A percentile compares a stretch with the other conserved stretches of the same genome.
These are phyloP conservation scores for Choiromyces venosus DNA, from an alignment of 495 filamentous ascomycete genomes.

Conservation along the genomic window DNA sequence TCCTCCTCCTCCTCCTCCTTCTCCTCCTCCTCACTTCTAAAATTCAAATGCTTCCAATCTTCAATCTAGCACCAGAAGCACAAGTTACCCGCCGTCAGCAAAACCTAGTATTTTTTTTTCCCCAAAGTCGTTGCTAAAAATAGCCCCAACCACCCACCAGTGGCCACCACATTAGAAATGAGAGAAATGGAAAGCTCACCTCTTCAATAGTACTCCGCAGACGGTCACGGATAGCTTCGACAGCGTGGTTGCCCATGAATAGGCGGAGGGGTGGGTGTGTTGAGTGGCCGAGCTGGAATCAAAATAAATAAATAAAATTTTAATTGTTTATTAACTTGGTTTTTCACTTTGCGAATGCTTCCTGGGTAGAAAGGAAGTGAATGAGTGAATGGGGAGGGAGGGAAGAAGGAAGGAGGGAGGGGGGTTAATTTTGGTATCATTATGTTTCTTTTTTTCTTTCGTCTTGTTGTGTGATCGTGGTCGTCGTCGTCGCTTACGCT, in stretches of 20 bases:
- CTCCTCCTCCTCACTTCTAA: constrained; percentile 45
- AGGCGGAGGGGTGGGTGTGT: constrained; percentile 79
- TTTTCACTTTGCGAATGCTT: too few relatives aligned
- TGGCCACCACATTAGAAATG: neutral
- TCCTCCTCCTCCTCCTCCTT: constrained; percentile 12
- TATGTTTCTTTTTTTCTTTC: neutral
- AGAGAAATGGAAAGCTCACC: constrained; percentile 45
- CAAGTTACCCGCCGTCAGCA: neutral
- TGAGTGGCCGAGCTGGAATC: constrained; percentile 66
- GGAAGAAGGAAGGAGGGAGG: too few relatives aligned
- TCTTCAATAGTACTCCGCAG: constrained; percentile 88
- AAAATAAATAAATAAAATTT: too few relatives aligned
- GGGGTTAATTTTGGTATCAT: neutral
- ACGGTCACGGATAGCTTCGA: constrained; percentile 88
- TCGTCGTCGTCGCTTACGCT: neutral
- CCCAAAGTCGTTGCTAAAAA: neutral
- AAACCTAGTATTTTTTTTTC: neutral
- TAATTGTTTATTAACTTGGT: too few relatives aligned
- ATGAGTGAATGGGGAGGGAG: neutral
- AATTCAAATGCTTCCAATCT: constrained; percentile 79
- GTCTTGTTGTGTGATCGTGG: neutral
- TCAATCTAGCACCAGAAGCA: constrained; percentile 46
- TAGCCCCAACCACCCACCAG: neutral
- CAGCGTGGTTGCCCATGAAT: constrained; percentile 83
- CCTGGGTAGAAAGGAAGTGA: too few relatives aligned